Conservation (phyloP, 78 protist species). For the Chrysochromulina parva region DNA sequence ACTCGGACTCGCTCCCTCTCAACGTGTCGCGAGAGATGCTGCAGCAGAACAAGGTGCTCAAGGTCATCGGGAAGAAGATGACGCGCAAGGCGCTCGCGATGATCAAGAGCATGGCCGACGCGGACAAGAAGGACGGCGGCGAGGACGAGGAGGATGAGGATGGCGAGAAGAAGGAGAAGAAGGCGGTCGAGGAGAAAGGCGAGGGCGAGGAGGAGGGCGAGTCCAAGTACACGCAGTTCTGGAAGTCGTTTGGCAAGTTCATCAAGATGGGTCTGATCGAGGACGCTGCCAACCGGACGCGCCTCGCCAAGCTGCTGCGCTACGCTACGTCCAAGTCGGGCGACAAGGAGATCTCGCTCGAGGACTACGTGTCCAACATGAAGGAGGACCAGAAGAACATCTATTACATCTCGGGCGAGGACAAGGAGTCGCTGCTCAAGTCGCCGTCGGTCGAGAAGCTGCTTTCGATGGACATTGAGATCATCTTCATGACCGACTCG, state of each 20-base stretch:
- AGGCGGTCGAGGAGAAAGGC: constrained; percentile 48
- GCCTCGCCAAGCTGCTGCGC: constrained; percentile 91
- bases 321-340: constrained; percentile 59
- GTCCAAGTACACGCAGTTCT: constrained; percentile 79
- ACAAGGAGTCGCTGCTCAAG: not conserved
- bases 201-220: constrained; percentile 52
- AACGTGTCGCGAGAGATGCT: constrained; percentile 97
- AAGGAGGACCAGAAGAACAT: constrained; percentile 86
- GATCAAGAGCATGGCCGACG: constrained; percentile 72
- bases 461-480: constrained; percentile 85
- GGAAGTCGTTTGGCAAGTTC: constrained; percentile 80
- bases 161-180: constrained; percentile 11
- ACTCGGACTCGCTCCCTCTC: constrained; percentile 97
- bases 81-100: constrained; percentile 86
- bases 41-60: constrained; percentile 57
- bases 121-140: constrained; percentile 46
- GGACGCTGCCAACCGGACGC: constrained; percentile 82
- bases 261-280: constrained; percentile 96
- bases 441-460: constrained; percentile 82
- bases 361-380: constrained; percentile 89
- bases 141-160: constrained; percentile 58
- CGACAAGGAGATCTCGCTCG: constrained; percentile 62
- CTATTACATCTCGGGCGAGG: constrained; percentile 90
- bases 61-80: constrained; percentile 87
- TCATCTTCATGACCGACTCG: constrained; percentile 92